Evolutionary conservation across 305 asterid genomes (phyloP), one percentile per base, ranked within the genome.

Genomic region (Fraxinus platypoda): DNA sequence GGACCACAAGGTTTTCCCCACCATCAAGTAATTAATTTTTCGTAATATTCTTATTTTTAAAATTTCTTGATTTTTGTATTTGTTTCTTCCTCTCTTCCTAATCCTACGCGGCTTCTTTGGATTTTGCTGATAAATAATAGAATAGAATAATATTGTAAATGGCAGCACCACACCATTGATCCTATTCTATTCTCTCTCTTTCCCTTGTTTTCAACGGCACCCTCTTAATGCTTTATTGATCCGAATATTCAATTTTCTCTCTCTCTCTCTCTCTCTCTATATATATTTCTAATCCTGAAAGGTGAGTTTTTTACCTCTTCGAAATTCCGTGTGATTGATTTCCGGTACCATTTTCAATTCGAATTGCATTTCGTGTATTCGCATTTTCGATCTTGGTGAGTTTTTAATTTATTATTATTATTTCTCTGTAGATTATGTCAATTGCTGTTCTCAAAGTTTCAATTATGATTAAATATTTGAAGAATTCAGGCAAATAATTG

Each of bases 101-200:
- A 77, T 43, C 87, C 88, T 83, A 87, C 87, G 88, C 93, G 88
- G 83, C 93, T 81, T 90, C 93, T 87, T 84, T 92, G 92, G 91
- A 85, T 74, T 90, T 90, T 84, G 89, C 88, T 84, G 89, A 83
- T 86, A 31, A 73, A 85, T 82, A 89, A 84, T 49, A 43, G 52
- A 73, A 15, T 72, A 49, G 57, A 23, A 66, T 64, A 21, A 52
- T 75, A 59, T 46, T 35, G 35, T n/a, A 83, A 66, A 78, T 80
- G 87, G 80, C 78, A 74, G 83, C 88, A 78, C 83, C 83, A 66
- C 89, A 78, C 83, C 83, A 66, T 75, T 82, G 62, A 68, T 81
- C 82, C 81, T 74, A 43, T 7, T 75, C 83, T 85, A 43, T 7
- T 75, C 83, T 85, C 87, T 77, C 81, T 57, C 80, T 83, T 70